Base-by-base conservation (phyloP, 768 basidiomycete species). In the Russula sp. region DNA sequence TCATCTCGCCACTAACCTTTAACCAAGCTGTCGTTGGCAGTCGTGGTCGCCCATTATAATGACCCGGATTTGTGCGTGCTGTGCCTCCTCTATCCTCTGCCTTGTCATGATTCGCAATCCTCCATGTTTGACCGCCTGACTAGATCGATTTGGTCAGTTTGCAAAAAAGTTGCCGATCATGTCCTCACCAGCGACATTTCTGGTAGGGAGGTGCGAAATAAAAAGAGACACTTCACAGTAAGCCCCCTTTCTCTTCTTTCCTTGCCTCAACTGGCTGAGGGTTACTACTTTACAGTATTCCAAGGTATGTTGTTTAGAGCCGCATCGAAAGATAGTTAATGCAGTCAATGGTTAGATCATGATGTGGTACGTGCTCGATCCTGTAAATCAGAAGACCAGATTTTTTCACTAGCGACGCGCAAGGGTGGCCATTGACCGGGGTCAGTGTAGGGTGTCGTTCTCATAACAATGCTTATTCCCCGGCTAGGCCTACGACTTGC, bases 341-440 rank as follows among this genome's bases (percentile, higher is more conserved):
- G 41, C 46, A 65, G 25, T 20, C 20, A 8, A n/a, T 32, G 47
- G 56, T 10, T 72, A 91, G 86, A 79, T 95, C 48, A 96, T 96
- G 93, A 80, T 95, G 69, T 95, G 93, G 90, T 91, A 67, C 72
- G 79, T 73, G 39, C 35, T 55, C 13, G 18, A 32, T 13, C 35
- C 35, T 42, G n/a, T 22, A 41, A 45, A 42, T 35, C 32, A 59
- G 25, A 53, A 38, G 35, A 47, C 18, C 18, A 29, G 36, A 32
- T n/a, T 46, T 35, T 46, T 45, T 54, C 42, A 64, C 57, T 36
- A 14, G 25, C 49, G 46, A 11, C 16, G 35, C 46, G 20, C 20
- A 50, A 92, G 92, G 95, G 95, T 98, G 50, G 95, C 95, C 0
- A 84, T 98, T 58, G 95, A 98, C 68, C 79, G 96, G 77, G 95